phyloP scores from a whole-genome alignment of 75 land plant species.

The Cupressus sempervirens region DNA sequence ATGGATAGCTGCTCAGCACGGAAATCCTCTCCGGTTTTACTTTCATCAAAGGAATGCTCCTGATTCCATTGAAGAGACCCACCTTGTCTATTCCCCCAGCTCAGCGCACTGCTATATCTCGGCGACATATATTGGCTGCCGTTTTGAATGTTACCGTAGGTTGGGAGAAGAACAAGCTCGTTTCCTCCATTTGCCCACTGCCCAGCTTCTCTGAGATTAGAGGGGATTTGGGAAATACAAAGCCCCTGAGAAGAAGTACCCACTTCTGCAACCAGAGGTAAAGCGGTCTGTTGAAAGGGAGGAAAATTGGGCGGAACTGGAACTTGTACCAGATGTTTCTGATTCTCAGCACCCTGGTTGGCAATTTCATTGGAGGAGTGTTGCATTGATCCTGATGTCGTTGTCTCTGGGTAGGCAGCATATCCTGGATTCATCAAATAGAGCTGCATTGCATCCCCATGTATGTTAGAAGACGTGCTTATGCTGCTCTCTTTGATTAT shows the following conservation, averaged over 20 bases:
- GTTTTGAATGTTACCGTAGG: constrained; percentile 12
- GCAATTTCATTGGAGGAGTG: background rate
- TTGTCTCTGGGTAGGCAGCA: constrained; percentile 14
- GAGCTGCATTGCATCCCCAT: constrained; percentile 29
- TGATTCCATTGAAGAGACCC: constrained; percentile 9
- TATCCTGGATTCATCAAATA: constrained; percentile 22
- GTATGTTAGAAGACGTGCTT: constrained; percentile 4
- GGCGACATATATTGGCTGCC: constrained; percentile 1
- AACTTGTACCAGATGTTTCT: constrained; percentile 14
- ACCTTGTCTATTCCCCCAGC: constrained; percentile 1
- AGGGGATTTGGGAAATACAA: constrained; percentile 8
- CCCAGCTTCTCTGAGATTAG: constrained; percentile 5
- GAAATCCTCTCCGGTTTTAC: constrained; percentile 1
- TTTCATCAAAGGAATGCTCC: constrained; percentile 6
- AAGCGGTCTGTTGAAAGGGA: constrained; percentile 2
- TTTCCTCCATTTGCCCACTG: constrained; percentile 16
- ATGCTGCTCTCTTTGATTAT: background rate
- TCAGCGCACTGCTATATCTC: background rate
- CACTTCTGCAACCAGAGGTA: constrained; percentile 5
- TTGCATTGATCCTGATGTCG: constrained; percentile 15
- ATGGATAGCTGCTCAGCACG: constrained; percentile 1
- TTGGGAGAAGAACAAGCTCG: constrained; percentile 22
- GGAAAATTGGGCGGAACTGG: constrained; percentile 17
- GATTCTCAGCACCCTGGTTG: constrained; percentile 1
- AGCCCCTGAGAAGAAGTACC: background rate